Percentiles rank a stretch among this genome's conserved stretches.
These are phyloP conservation scores for Tulasnella sp. DNA, from an alignment of 768 basidiomycete species.

Conservation along the genomic window DNA sequence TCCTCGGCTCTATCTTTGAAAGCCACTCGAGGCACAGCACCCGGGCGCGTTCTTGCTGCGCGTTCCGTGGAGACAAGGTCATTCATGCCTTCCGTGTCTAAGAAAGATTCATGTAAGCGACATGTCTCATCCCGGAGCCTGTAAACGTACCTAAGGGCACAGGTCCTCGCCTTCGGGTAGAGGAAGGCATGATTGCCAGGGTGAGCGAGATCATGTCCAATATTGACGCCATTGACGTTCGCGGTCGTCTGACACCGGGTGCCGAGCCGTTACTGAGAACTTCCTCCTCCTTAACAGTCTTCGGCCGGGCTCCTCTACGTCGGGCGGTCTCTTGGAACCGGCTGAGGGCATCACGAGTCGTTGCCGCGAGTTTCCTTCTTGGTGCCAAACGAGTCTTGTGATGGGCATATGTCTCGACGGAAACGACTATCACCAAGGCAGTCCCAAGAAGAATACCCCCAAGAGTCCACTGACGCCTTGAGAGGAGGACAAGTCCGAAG, in stretches of 20 bases:
- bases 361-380: slow-evolving; percentile 43
- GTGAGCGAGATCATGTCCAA: slow-evolving; percentile 80
- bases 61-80: slow-evolving; percentile 72
- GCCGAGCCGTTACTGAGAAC: slow-evolving; percentile 40
- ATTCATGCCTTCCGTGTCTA: slow-evolving; percentile 71
- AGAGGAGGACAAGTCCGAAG: slow-evolving; percentile 64
- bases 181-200: slow-evolving; percentile 56
- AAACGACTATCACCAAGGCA: slow-evolving; percentile 46
- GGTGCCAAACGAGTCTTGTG: slow-evolving; percentile 46
- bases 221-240: slow-evolving; percentile 72
- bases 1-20: slow-evolving; percentile 72
- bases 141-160: slow-evolving; percentile 56
- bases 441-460: slow-evolving; percentile 54
- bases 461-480: slow-evolving; percentile 60
- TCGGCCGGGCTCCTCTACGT: slow-evolving; percentile 4
- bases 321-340: slow-evolving; percentile 42
- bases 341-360: slow-evolving; percentile 51
- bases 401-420: slow-evolving; percentile 53
- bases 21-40: slow-evolving; percentile 59
- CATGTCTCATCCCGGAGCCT: background rate
- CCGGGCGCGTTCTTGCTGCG: slow-evolving; percentile 68
- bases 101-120: slow-evolving; percentile 18
- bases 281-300: slow-evolving; percentile 40
- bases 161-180: slow-evolving; percentile 42
- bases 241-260: slow-evolving; percentile 34